Conservation (phyloP, 2,329 filamentous ascomycete species). For the Didymella lethalis region DNA sequence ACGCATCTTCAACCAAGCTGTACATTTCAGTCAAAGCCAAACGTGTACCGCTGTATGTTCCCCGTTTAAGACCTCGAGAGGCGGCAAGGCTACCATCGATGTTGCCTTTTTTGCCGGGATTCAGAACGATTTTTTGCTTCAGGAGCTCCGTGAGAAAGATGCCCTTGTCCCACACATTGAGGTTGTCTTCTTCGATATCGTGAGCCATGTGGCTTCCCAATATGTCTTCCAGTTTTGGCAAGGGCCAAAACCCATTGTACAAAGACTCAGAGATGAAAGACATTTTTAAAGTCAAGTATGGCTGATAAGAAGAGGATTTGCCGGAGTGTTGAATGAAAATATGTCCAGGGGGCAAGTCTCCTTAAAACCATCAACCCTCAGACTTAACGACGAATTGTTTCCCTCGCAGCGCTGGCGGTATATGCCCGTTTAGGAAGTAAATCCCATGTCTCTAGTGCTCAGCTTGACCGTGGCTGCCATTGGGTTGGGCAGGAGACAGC, state of each 20-base stretch:
- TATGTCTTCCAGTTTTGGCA: slow-evolving; percentile 10
- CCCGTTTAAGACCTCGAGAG: slow-evolving; percentile 2
- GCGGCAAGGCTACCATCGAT: slow-evolving; percentile 7
- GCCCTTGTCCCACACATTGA: slow-evolving; percentile 20
- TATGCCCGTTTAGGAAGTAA: neutral
- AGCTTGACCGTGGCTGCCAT: slow-evolving; percentile 3
- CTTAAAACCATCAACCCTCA: neutral
- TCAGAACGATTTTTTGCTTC: slow-evolving; percentile 15
- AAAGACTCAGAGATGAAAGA: slow-evolving; percentile 4
- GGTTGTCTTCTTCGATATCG: slow-evolving; percentile 14
- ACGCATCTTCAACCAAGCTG: slow-evolving; percentile 20
- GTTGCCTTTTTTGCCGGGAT: slow-evolving; percentile 1
- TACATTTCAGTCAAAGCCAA: slow-evolving; percentile 19
- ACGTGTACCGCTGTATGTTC: slow-evolving; percentile 17
- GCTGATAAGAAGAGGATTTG: neutral
- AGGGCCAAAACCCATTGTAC: slow-evolving; percentile 5
- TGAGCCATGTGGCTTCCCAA: slow-evolving; percentile 6
- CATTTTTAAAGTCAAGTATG: slow-evolving; percentile 1
- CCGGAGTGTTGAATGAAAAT: neutral
- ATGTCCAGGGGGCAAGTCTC: neutral
- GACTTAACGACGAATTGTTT: neutral
- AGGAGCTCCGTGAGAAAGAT: slow-evolving; percentile 17
- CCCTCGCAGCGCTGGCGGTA: neutral
- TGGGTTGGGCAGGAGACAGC: neutral
- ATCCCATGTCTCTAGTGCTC: neutral